A percentile compares a stretch with the other conserved stretches of the same genome.
Evolutionary conservation across 2,329 filamentous ascomycete species (phyloP).

Genomic region (Diplodia corticola): DNA sequence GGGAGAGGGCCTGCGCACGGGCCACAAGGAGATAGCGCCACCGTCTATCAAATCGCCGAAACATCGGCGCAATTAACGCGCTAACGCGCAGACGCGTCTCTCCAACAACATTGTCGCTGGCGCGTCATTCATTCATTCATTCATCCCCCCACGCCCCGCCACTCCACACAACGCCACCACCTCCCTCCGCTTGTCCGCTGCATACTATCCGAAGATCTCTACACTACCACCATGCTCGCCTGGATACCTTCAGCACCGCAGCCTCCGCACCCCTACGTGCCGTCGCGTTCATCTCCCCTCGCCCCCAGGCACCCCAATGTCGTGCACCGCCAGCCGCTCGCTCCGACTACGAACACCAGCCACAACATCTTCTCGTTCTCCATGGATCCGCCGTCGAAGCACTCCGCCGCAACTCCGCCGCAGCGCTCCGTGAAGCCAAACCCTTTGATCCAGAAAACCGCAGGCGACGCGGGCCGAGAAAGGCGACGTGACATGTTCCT

Average conservation of each 20-base stretch:
- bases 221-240: conserved; percentile 15
- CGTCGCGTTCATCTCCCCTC: conserved; percentile 23
- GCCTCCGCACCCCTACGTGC: conserved; percentile 19
- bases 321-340: neutral
- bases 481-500: conserved; percentile 68
- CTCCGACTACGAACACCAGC: neutral
- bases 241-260: neutral
- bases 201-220: neutral
- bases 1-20: neutral
- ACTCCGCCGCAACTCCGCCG: conserved; percentile 28
- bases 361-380: neutral
- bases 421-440: conserved; percentile 57
- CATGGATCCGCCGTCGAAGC: conserved; percentile 1
- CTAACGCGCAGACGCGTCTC: conserved; percentile 18
- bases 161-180: neutral
- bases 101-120: conserved; percentile 3
- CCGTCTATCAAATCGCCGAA: neutral
- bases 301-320: conserved; percentile 16
- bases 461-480: conserved; percentile 59
- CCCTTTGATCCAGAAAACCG: conserved; percentile 59
- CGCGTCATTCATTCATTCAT: conserved; percentile 2
- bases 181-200: neutral
- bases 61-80: conserved; percentile 1
- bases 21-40: neutral
- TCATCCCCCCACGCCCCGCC: neutral